Evolutionary conservation across 257 asterid genomes (phyloP).

Genomic region (Rauvolfia tetraphylla): DNA sequence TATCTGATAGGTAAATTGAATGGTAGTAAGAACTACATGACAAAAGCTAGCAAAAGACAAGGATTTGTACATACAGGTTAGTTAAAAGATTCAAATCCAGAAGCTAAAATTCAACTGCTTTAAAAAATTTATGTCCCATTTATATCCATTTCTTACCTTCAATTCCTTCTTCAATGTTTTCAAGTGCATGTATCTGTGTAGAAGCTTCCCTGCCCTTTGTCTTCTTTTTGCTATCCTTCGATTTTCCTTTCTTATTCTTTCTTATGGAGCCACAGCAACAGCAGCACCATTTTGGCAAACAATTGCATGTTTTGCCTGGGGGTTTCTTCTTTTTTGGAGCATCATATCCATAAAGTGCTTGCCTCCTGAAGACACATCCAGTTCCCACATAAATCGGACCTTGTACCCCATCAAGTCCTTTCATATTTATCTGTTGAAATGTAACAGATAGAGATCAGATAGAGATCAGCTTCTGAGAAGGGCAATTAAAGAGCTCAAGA

Average conservation of each 20-base stretch:
- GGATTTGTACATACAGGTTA: background rate
- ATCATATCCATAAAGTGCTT: conserved; percentile 87
- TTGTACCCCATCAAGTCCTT: conserved; percentile 98
- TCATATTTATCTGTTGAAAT: conserved; percentile 76
- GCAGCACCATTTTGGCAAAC: conserved; percentile 85
- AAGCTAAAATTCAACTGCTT: background rate
- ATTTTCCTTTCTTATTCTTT: conserved; percentile 55
- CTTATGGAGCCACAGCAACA: conserved; percentile 54
- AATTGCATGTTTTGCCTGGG: conserved; percentile 91
- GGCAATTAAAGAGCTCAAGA: background rate
- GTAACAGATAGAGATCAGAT: background rate
- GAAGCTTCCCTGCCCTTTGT: conserved; percentile 62
- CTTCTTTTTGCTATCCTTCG: conserved; percentile 65
- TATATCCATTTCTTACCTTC: conserved; percentile 52
- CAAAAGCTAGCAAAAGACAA: background rate
- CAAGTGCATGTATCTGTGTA: conserved; percentile 94
- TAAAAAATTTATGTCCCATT: background rate
- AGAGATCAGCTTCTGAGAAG: conserved; percentile 22
- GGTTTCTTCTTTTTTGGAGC: conserved; percentile 90
- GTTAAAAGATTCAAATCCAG: background rate
- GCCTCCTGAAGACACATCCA: conserved; percentile 95
- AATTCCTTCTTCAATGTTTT: conserved; percentile 89
- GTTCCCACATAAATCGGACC: conserved; percentile 98
- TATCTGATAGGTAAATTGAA: background rate
- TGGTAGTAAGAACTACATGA: background rate